These are phyloP conservation scores for Collybiopsis luxurians DNA, from an alignment of 768 basidiomycete species.

Conservation along the genomic window DNA sequence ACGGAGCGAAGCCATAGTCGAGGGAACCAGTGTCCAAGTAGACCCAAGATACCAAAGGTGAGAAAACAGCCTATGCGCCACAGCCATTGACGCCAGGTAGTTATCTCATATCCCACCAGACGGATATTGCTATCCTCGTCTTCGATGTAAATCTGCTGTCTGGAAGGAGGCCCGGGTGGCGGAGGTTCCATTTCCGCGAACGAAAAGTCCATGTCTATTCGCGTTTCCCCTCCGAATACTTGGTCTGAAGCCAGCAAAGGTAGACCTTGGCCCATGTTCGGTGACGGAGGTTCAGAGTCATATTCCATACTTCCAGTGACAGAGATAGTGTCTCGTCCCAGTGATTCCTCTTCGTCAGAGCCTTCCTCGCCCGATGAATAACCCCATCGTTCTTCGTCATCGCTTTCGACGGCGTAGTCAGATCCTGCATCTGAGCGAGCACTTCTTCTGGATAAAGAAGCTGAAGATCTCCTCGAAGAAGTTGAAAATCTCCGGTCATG, in stretches of 20 bases:
- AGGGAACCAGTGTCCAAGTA: constrained; percentile 94
- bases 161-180: constrained; percentile 76
- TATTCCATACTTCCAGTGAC: constrained; percentile 64
- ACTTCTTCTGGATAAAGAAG: constrained; percentile 47
- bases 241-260: constrained; percentile 74
- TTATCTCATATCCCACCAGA: constrained; percentile 80
- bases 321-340: constrained; percentile 39
- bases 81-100: constrained; percentile 54
- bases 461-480: constrained; percentile 51
- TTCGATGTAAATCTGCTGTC: constrained; percentile 80
- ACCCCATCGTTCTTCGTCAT: constrained; percentile 82
- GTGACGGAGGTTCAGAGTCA: constrained; percentile 69
- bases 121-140: constrained; percentile 91
- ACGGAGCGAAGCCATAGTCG: constrained; percentile 88
- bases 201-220: constrained; percentile 76
- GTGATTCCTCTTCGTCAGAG: constrained; percentile 36
- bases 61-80: constrained; percentile 74
- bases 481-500: constrained; percentile 48
- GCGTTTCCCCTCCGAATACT: constrained; percentile 78
- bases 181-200: constrained; percentile 66
- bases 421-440: constrained; percentile 52
- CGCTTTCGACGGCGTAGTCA: constrained; percentile 53
- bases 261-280: constrained; percentile 46
- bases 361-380: constrained; percentile 87
- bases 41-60: constrained; percentile 67